Evolutionary conservation across 1,284 basidiomycete genomes (phyloP).

Genomic region (Malassezia sp.): DNA sequence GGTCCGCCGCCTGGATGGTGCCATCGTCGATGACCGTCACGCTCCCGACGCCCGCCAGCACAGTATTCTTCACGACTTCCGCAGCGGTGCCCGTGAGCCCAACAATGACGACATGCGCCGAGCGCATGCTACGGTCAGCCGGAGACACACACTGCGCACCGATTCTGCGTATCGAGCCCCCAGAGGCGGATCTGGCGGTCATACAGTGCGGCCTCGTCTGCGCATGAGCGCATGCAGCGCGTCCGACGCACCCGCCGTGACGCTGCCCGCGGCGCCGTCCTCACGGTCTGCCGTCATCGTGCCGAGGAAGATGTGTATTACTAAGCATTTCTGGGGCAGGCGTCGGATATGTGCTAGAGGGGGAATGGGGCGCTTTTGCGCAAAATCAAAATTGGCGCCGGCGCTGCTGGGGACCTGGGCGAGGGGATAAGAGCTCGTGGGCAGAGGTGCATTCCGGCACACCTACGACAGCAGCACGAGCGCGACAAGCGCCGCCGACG

Average conservation of each 20-base stretch:
- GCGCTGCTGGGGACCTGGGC: background rate
- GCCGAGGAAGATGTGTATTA: too few relatives aligned
- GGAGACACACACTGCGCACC: slow-evolving; percentile 52
- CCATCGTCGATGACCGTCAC: slow-evolving; percentile 53
- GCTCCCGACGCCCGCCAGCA: slow-evolving; percentile 54
- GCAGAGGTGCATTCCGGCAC: too few relatives aligned
- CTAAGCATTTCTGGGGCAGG: too few relatives aligned
- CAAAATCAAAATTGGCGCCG: too few relatives aligned
- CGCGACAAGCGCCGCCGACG: background rate
- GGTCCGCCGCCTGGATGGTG: slow-evolving; percentile 52
- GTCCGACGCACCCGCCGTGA: slow-evolving; percentile 3
- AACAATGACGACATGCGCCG: slow-evolving; percentile 75
- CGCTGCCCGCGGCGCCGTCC: slow-evolving; percentile 8
- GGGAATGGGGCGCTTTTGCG: too few relatives aligned
- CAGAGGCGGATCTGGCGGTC: slow-evolving; percentile 94
- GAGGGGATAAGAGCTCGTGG: too few relatives aligned
- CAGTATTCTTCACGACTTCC: slow-evolving; percentile 87
- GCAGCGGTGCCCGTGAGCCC: slow-evolving; percentile 73
- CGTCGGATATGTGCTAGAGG: too few relatives aligned
- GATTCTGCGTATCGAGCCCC: slow-evolving; percentile 93
- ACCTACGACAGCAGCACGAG: background rate
- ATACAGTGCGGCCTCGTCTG: slow-evolving; percentile 75
- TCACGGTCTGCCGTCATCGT: too few relatives aligned
- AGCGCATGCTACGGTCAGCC: slow-evolving; percentile 63
- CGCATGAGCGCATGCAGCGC: slow-evolving; percentile 16